phyloP scores from a whole-genome alignment of 257 asterid genomes.

The Jacaranda mimosifolia region DNA sequence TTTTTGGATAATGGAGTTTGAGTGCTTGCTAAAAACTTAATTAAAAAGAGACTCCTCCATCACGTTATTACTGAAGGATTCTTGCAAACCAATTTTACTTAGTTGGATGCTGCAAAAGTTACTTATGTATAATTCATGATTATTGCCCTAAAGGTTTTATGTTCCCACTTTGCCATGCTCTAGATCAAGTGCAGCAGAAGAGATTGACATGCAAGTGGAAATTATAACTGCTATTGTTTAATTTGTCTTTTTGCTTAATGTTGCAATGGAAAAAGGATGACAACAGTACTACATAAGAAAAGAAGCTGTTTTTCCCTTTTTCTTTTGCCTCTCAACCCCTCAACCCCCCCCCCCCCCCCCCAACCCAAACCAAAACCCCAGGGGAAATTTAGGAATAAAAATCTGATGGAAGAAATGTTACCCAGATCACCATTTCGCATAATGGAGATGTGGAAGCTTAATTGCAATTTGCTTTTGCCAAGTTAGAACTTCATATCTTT shows the following conservation, averaged over 20 bases:
- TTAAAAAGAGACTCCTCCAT: not conserved
- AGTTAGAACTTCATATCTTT: not conserved
- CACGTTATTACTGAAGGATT: not conserved
- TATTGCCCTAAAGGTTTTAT: not conserved
- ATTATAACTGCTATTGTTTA: not conserved
- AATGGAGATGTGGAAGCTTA: slow-evolving; percentile 1
- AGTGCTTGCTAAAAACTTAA: not conserved
- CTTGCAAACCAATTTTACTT: not conserved
- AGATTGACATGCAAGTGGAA: not conserved
- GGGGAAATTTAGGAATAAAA: too few relatives aligned
- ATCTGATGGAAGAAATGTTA: not conserved
- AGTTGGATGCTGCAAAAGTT: not conserved
- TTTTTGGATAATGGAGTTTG: not conserved
- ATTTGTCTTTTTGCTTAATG: not conserved
- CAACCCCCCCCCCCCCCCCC: too few relatives aligned
- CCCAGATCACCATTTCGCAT: not conserved
- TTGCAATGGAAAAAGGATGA: not conserved
- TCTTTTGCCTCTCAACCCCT: too few relatives aligned
- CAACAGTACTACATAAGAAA: not conserved
- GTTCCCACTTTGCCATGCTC: not conserved
- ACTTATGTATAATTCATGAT: not conserved
- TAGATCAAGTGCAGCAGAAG: not conserved
- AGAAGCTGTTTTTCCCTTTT: not conserved
- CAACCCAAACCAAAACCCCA: too few relatives aligned
- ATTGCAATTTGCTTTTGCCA: not conserved